A percentile compares a stretch with the other conserved stretches of the same genome.
These are phyloP conservation scores for Xylaria sp. DNA, from an alignment of 2,329 filamentous ascomycete species.

Conservation along the genomic window DNA sequence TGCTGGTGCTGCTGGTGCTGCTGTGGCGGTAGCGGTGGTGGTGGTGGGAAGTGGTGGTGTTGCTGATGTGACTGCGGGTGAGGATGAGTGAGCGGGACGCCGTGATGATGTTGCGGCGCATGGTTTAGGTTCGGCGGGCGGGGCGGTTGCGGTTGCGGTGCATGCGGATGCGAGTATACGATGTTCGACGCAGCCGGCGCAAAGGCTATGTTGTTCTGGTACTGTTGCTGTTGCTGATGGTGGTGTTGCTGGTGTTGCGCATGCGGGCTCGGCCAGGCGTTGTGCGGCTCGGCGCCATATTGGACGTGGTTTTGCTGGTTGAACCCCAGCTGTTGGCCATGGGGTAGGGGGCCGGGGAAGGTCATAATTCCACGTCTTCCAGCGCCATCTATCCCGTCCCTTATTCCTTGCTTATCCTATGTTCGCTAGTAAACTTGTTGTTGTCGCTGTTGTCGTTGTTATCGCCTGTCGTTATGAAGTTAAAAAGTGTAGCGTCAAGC, in stretches of 20 bases:
- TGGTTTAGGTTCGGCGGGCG: slow-evolving; percentile 18
- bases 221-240: slow-evolving; percentile 32
- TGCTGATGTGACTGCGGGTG: slow-evolving; percentile 39
- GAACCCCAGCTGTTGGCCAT: slow-evolving; percentile 47
- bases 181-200: neutral
- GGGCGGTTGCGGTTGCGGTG: slow-evolving; percentile 36
- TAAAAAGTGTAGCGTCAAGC: slow-evolving; percentile 1
- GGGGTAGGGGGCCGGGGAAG: slow-evolving; percentile 48
- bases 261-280: slow-evolving; percentile 44
- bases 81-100: slow-evolving; percentile 38
- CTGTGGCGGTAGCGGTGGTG: slow-evolving; percentile 36
- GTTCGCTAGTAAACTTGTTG: slow-evolving; percentile 3
- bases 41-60: slow-evolving; percentile 40
- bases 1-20: slow-evolving; percentile 40
- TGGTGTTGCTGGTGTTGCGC: slow-evolving; percentile 41
- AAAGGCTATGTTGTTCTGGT: slow-evolving; percentile 23
- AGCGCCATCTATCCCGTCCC: slow-evolving; percentile 33
- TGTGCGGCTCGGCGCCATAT: slow-evolving; percentile 41
- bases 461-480: slow-evolving; percentile 2
- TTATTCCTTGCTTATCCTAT: slow-evolving; percentile 17
- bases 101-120: slow-evolving; percentile 36
- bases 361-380: slow-evolving; percentile 49
- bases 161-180: slow-evolving; percentile 22
- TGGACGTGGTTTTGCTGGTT: slow-evolving; percentile 42
- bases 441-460: slow-evolving; percentile 1